Conservation (phyloP, 768 basidiomycete genomes). For the Xanthoconium stramineum region DNA sequence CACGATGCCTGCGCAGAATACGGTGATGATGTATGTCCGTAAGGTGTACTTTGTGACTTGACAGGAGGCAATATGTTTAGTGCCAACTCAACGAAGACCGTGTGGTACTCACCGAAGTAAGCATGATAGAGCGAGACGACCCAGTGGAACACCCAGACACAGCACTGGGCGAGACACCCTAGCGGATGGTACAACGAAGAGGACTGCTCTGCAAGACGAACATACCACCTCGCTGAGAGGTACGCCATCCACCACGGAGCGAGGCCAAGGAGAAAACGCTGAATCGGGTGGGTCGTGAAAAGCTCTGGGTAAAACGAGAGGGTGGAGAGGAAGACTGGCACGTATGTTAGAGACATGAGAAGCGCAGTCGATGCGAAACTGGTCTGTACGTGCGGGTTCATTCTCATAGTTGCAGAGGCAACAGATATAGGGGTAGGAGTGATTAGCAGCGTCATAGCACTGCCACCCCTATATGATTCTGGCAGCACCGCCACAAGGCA, state of each 20-base stretch:
- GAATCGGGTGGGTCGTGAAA: conserved; percentile 6
- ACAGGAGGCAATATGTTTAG: not conserved
- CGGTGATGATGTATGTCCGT: conserved; percentile 15
- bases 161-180: conserved; percentile 24
- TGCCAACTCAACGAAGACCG: not conserved
- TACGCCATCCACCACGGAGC: conserved; percentile 21
- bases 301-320: conserved; percentile 12
- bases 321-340: conserved; percentile 17
- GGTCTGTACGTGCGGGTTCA: conserved; percentile 1
- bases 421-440: conserved; percentile 6
- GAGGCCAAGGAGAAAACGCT: conserved; percentile 22
- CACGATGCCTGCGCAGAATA: conserved; percentile 14
- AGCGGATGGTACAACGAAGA: conserved; percentile 24
- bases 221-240: conserved; percentile 18
- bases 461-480: not conserved
- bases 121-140: conserved; percentile 16
- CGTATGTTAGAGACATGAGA: conserved; percentile 10
- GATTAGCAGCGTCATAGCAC: conserved; percentile 2
- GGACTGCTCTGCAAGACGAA: conserved; percentile 19
- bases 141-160: conserved; percentile 26
- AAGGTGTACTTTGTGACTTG: conserved; percentile 16
- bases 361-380: conserved; percentile 3
- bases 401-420: not conserved
- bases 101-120: conserved; percentile 15
- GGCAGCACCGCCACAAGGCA: conserved; percentile 3